phyloP scores from a whole-genome alignment of 73 alveolate species.

The Effrenium voratum region DNA sequence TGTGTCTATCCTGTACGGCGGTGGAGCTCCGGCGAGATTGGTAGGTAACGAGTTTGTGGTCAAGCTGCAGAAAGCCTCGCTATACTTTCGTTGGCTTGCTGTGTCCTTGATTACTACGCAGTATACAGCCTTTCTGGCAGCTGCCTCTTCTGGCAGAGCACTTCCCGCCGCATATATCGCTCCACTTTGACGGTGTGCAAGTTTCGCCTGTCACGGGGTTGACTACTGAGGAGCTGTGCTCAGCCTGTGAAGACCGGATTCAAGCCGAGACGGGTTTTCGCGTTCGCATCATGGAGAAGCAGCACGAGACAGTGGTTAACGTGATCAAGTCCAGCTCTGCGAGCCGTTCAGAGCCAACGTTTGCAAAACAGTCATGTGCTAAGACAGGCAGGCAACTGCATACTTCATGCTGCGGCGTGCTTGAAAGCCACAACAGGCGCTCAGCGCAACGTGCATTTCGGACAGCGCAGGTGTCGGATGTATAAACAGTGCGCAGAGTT shows the following conservation, averaged over 20 bases:
- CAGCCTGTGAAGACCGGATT: background rate
- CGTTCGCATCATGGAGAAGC: background rate
- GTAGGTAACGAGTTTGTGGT: background rate
- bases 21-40: background rate
- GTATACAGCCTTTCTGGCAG: too few relatives aligned
- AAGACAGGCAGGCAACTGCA: background rate
- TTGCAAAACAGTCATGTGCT: background rate
- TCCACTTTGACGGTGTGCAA: background rate
- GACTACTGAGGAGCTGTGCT: background rate
- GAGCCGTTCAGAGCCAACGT: too few relatives aligned
- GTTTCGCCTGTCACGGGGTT: background rate
- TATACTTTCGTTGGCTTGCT: background rate
- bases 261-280: background rate
- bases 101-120: too few relatives aligned
- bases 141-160: too few relatives aligned
- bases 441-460: background rate
- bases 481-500: background rate
- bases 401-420: background rate
- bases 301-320: background rate
- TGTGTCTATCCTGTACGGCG: background rate
- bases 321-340: too few relatives aligned
- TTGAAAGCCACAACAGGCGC: background rate
- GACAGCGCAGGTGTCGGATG: background rate
- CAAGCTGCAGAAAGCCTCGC: background rate
- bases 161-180: background rate